Percentiles rank a stretch among this genome's conserved stretches.
These are phyloP conservation scores for Isabelozyma pseudorhagii DNA, from an alignment of 805 yeast genomes.

Conservation along the genomic window DNA sequence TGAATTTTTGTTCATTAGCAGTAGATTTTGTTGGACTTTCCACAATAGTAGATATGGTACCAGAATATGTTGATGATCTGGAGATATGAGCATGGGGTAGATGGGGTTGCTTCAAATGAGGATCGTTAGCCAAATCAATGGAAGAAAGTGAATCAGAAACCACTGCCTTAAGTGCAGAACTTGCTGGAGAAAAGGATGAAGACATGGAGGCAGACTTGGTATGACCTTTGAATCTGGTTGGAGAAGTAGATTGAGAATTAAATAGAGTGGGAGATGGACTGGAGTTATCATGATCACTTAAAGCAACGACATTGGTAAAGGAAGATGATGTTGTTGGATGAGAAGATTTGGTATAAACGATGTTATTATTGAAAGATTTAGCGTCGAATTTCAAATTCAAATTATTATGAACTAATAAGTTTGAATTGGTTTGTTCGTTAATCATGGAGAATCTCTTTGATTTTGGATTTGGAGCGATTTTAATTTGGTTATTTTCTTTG, in stretches of 20 bases:
- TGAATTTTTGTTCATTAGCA: constrained; percentile 9
- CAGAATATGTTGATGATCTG: constrained; percentile 27
- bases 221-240: constrained; percentile 25
- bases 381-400: constrained; percentile 17
- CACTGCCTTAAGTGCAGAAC: constrained; percentile 69
- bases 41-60: constrained; percentile 44
- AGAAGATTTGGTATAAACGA: constrained; percentile 44
- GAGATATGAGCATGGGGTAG: constrained; percentile 7
- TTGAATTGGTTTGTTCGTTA: constrained; percentile 36
- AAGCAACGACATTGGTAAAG: constrained; percentile 48
- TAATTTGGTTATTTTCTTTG: constrained; percentile 18
- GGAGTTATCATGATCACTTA: constrained; percentile 21
- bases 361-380: constrained; percentile 31
- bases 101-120: constrained; percentile 7
- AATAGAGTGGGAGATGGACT: constrained; percentile 1
- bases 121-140: constrained; percentile 10
- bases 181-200: constrained; percentile 49
- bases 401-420: constrained; percentile 23
- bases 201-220: constrained; percentile 30
- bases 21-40: constrained; percentile 36
- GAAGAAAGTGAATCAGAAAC: constrained; percentile 49
- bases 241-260: constrained; percentile 9
- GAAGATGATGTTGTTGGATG: constrained; percentile 70
- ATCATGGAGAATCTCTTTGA: constrained; percentile 46
- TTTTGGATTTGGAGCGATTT: constrained; percentile 14